These are phyloP conservation scores for Macrophomina tecta DNA, from an alignment of 2,329 filamentous ascomycete genomes.

Conservation along the genomic window DNA sequence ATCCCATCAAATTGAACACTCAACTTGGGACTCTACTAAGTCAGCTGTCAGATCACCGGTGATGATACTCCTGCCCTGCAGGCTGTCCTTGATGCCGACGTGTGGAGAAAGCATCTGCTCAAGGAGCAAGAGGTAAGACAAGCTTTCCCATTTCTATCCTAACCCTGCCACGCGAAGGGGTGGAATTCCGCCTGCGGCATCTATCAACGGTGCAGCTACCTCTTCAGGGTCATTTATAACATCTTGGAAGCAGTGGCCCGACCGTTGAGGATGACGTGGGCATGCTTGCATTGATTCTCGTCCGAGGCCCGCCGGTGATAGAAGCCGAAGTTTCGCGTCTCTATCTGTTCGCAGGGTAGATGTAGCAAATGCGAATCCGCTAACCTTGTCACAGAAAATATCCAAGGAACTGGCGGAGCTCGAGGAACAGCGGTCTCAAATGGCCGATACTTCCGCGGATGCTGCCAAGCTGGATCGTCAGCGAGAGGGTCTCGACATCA, in stretches of 20 bases:
- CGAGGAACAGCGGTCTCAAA: constrained; percentile 74
- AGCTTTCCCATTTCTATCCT: background rate
- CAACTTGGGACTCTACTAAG: background rate
- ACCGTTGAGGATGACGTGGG: too few species aligned
- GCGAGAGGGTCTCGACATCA: constrained; percentile 87
- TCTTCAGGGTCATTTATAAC: too few species aligned
- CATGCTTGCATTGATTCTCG: too few species aligned
- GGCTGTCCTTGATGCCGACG: constrained; percentile 94
- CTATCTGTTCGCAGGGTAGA: too few species aligned
- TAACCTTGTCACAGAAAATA: constrained; percentile 66
- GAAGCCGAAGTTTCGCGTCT: too few species aligned
- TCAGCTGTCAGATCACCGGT: constrained; percentile 73
- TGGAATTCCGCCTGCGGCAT: too few species aligned
- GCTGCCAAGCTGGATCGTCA: constrained; percentile 84
- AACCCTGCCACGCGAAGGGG: too few species aligned
- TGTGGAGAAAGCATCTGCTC: constrained; percentile 95
- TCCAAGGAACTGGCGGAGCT: constrained; percentile 75
- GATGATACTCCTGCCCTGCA: constrained; percentile 95
- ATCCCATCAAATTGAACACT: constrained; percentile 30
- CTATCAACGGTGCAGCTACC: too few species aligned
- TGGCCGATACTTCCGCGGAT: constrained; percentile 93
- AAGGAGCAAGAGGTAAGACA: constrained; percentile 78
- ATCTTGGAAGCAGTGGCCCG: too few species aligned
- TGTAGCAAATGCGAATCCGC: background rate
- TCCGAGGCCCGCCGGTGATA: too few species aligned